Base-by-base conservation (phyloP, 805 yeast genomes). In the Wickerhamomyces chambardii region DNA sequence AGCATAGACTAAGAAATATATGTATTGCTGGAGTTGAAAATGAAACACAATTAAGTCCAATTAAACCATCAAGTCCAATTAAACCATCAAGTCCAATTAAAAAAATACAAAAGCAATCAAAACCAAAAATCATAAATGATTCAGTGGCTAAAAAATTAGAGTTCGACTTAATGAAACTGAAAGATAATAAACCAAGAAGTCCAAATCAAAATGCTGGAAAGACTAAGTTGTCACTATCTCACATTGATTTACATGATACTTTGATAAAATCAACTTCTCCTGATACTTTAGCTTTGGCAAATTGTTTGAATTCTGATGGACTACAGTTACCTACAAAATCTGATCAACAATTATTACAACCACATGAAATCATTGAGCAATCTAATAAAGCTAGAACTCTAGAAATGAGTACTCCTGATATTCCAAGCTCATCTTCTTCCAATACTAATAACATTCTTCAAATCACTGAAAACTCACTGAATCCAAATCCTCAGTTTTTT, bases 1-100 rank as follows among this genome's bases (percentile, higher is more conserved):
- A 90, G 41, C 98, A 90, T 53, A 66, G 85, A 44, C 65, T 75
- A 31, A 70, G 95, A 45, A 75, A 77, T 61, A 85, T 86, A 28
- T 89, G 97, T 51, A 47, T 60, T n/a, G 95, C 95, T 16, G 95
- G 90, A 3, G 55, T 75, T 10, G 36, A 39, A 17, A 36, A 48
- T 12, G 33, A 31, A 38, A 22, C 39, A 39, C 3, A 17, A 43
- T 8, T 14, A 24, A 25, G 17, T 28, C 12, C n/a, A 22, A 35
- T 31, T 17, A 39, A 33, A 2, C 37, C 43, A 15, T 30, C 42
- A 5, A 40, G 44, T 28, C 12, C n/a, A 21, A 36, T 33, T 15
- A 39, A 33, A 2, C 38, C 43, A 16, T 31, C 43, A 6, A 40
- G 44, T 32, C 35, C 42, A 9, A 38, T 32, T 18, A 46, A 39